Evolutionary conservation across 495 filamentous ascomycete genomes (phyloP), one percentile per base, ranked within the genome.

Genomic region (Trichocladium uniseriatum): DNA sequence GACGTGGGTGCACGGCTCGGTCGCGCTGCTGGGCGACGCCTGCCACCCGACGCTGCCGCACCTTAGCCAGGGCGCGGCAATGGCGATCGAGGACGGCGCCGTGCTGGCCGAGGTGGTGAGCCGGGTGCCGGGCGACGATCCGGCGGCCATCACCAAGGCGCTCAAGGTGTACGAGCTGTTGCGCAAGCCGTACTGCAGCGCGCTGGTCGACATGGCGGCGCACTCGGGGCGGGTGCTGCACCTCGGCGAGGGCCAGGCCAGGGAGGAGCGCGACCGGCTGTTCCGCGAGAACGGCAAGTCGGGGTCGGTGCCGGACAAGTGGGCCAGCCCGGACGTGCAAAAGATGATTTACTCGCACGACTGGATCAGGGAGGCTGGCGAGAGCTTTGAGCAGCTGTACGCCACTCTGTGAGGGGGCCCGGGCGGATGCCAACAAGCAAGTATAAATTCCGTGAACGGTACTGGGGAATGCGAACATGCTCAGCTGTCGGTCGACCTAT

Each of bases 1-100:
- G 0, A 87, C 76, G 19, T 89, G 86, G 86, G 71, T 85, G 3
- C 70, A 79, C 48, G 79, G 79, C 4, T 69, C 60, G 38, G 76
- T 78, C n/a, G 83, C 83, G 16, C 78, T 90, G 3, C 67, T 90
- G 15, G 86, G 86, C 36, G 87, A 90, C 61, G 82, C 87, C 3
- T 88, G 84, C 64, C 83, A 89, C 61, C 82, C 84, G 3, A 89
- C 84, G 22, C 75, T 89, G 22, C 86, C 86, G 22, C 84, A 89
- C 51, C 67, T 86, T 13, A 79, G 76, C 27, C 86, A 90, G 70
- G 85, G 85, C n/a, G 85, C 84, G 22, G 86, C 85, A n/a, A 84
- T 88, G 72, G 85, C 84, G 22, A 84, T 90, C 45, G 87, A 92
- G 68, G 84, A 90, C 59, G 83, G 78, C 14, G 83, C 79, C 19